These are phyloP conservation scores for Lathyrus oleraceus DNA, from an alignment of 306 rosid genomes.

Conservation along the genomic window DNA sequence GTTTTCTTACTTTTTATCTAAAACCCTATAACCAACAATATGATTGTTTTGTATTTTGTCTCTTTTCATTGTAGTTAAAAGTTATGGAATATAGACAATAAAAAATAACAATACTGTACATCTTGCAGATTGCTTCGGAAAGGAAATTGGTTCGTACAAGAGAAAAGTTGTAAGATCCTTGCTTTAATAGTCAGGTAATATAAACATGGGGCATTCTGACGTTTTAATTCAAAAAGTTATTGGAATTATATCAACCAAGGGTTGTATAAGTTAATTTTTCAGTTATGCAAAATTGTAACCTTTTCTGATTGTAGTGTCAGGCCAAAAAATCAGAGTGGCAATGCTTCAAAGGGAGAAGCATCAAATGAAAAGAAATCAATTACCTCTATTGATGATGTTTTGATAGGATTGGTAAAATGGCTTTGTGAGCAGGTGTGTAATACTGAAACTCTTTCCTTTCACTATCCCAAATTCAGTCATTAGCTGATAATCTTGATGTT, in stretches of 20 bases:
- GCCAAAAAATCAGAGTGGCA: conserved; percentile 61
- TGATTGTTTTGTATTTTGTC: conserved; percentile 11
- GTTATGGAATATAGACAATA: conserved; percentile 18
- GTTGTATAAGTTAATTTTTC: conserved; percentile 22
- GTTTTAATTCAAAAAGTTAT: conserved; percentile 21
- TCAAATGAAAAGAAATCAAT: conserved; percentile 66
- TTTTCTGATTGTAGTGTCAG: conserved; percentile 62
- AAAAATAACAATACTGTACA: conserved; percentile 22
- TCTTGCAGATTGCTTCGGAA: conserved; percentile 93
- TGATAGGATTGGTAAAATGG: conserved; percentile 93
- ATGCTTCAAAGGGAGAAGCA: conserved; percentile 63
- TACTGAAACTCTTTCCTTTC: conserved; percentile 26
- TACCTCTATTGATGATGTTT: conserved; percentile 75
- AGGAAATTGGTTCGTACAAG: conserved; percentile 95
- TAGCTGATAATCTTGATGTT: conserved; percentile 7
- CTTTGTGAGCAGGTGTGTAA: conserved; percentile 88
- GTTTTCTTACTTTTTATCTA: background rate
- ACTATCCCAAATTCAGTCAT: background rate
- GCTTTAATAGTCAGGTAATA: conserved; percentile 77
- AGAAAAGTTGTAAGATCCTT: conserved; percentile 97
- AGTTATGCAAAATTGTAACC: conserved; percentile 20
- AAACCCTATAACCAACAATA: background rate
- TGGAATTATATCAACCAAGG: conserved; percentile 20
- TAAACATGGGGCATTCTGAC: conserved; percentile 13
- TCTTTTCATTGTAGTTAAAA: background rate